phyloP scores from a whole-genome alignment of 2,329 filamentous ascomycete species.

The Neopestalotiopsis sp. region DNA sequence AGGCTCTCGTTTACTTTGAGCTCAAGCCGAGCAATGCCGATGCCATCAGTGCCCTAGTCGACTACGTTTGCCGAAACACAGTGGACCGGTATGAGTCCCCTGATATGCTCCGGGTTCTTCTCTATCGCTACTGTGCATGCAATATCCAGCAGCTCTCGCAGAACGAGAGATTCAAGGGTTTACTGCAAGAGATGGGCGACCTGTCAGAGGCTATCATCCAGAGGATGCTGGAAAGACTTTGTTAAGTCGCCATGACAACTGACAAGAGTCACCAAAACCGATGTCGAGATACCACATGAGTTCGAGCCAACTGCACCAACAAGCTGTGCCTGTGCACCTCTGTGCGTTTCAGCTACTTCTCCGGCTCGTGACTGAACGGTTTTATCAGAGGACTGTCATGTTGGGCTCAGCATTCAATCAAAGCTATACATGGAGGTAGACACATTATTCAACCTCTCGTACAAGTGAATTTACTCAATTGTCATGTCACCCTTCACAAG shows the following conservation, averaged over 20 bases:
- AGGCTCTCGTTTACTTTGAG: not conserved
- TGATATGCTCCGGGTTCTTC: not conserved
- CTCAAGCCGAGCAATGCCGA: not conserved
- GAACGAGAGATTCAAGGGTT: not conserved
- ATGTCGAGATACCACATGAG: too few species aligned
- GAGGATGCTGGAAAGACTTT: not conserved
- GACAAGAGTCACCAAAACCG: too few species aligned
- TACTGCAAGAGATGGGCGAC: not conserved
- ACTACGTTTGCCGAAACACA: not conserved
- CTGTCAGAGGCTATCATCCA: not conserved
- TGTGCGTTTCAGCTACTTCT: too few species aligned
- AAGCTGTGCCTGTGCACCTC: too few species aligned
- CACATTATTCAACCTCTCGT: too few species aligned
- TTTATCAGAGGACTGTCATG: too few species aligned
- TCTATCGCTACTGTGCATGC: not conserved
- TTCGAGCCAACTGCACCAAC: too few species aligned
- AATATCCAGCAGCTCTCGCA: not conserved
- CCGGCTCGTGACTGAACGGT: too few species aligned
- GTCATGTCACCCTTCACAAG: too few species aligned
- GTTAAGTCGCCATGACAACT: not conserved
- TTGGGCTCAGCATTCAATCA: too few species aligned
- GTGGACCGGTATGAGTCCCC: not conserved
- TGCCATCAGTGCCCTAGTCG: not conserved
- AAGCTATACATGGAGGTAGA: too few species aligned
- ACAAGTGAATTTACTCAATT: too few species aligned